Percentiles rank a stretch among this genome's conserved stretches.
phyloP scores from a whole-genome alignment of 1,284 basidiomycete species.

The Ganoderma leucocontextum region DNA sequence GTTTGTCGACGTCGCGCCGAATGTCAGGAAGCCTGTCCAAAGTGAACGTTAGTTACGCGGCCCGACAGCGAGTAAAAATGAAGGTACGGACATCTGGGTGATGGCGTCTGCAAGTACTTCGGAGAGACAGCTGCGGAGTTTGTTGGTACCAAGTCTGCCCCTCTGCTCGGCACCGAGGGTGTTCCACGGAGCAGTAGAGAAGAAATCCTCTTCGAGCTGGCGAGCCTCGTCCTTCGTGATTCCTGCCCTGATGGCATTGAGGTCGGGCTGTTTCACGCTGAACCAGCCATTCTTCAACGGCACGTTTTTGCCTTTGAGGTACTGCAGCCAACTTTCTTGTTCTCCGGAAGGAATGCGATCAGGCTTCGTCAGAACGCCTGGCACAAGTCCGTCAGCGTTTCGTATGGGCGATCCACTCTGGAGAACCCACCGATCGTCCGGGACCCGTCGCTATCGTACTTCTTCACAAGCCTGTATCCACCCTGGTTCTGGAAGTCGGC shows the following conservation, averaged over 20 bases:
- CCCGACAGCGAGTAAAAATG: neutral
- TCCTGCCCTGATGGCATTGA: conserved; percentile 58
- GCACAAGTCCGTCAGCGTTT: neutral
- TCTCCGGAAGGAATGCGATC: conserved; percentile 47
- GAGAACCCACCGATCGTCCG: conserved; percentile 74
- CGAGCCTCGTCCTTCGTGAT: conserved; percentile 70
- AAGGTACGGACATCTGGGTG: conserved; percentile 48
- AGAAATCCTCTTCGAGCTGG: conserved; percentile 70
- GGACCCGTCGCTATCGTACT: conserved; percentile 63
- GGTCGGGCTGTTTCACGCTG: conserved; percentile 76
- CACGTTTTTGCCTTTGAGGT: conserved; percentile 64
- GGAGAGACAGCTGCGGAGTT: conserved; percentile 53
- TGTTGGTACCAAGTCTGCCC: conserved; percentile 60
- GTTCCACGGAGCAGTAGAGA: conserved; percentile 67
- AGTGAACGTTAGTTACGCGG: neutral
- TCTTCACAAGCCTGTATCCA: conserved; percentile 65
- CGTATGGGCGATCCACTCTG: neutral
- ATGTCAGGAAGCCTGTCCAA: conserved; percentile 66
- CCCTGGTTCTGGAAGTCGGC: conserved; percentile 81
- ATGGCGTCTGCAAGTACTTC: conserved; percentile 46
- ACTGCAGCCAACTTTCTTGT: conserved; percentile 63
- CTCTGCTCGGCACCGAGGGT: conserved; percentile 57
- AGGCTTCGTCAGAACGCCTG: conserved; percentile 1
- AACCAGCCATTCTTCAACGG: conserved; percentile 71
- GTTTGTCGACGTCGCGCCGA: conserved; percentile 55